Base-by-base conservation (phyloP, 169 alveolate species). In the Cryptosporidium ryanae region DNA sequence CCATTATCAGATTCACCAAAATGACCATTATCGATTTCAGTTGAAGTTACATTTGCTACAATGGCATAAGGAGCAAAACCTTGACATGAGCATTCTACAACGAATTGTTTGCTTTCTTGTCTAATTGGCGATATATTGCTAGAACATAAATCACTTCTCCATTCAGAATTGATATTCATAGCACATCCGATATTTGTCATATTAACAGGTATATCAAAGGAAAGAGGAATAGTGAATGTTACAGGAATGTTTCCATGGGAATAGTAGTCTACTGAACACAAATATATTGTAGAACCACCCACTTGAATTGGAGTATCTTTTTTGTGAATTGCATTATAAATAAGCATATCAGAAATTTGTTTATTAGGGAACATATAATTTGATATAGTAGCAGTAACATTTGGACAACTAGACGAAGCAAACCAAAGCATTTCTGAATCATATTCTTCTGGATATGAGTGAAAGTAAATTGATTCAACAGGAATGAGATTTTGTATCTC, bases 201-300 rank as follows among this genome's bases (percentile, higher is more conserved):
- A 61, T 76, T 76, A 2, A 76, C 87, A 7, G 87, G 87, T 12
- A 76, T 76, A 34, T 76, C 87, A 76, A 76, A 76, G 21, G 87
- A 76, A 25, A 76, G 71, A 12, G 87, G 87, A 2, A 76, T 50
- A 5, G 70, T 55, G 25, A 76, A 76, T 54, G 87, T 76, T 25
- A 55, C 87, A 27, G 87, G 38, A 17, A 71, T 67, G 23, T n/a
- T 43, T 18, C 49, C 64, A 61, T 76, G 38, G 10, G 76, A 46
- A 55, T 76, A 76, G 43, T 76, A 76, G 46, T 76, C 87, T 2
- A 76, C 59, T 2, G 87, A 76, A 61, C 87, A 76, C 7, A 76
- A 55, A 48, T 59, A 76, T 32, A 76, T 29, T 27, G 87, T 50
- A 18, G 64, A 34, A 38, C 68, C 68, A 27, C 87, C 87, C 7